Conservation (phyloP, 2,329 filamentous ascomycete species). For the Lachnellula hyalina region DNA sequence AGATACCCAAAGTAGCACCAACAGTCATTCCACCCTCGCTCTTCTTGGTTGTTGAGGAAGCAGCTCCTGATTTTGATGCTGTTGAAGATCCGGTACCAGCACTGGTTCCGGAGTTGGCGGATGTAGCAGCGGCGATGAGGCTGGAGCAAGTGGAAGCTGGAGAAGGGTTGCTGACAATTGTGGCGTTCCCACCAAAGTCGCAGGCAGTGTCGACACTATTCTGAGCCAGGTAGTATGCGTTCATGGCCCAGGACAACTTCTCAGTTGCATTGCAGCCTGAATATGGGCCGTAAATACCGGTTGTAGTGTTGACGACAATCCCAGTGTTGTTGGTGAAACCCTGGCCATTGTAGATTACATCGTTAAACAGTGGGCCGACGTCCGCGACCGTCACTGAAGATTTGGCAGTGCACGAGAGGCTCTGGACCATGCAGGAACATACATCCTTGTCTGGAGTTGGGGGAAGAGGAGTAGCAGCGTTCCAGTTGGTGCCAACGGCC, state of each 20-base stretch:
- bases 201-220: slow-evolving; percentile 50
- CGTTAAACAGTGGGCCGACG: slow-evolving; percentile 61
- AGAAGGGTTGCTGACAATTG: slow-evolving; percentile 41
- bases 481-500: slow-evolving; percentile 20
- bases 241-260: slow-evolving; percentile 69
- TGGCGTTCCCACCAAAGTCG: slow-evolving; percentile 63
- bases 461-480: slow-evolving; percentile 60
- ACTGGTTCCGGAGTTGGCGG: slow-evolving; percentile 3
- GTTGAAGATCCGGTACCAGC: not conserved
- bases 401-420: slow-evolving; percentile 63
- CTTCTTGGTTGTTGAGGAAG: slow-evolving; percentile 22
- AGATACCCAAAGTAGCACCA: slow-evolving; percentile 14
- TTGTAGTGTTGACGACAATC: slow-evolving; percentile 47
- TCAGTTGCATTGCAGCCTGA: slow-evolving; percentile 66
- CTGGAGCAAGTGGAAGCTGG: slow-evolving; percentile 19
- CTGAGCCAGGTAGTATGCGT: slow-evolving; percentile 46
- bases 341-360: slow-evolving; percentile 40
- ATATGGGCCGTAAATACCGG: slow-evolving; percentile 67
- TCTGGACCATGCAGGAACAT: slow-evolving; percentile 78
- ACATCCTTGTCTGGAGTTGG: slow-evolving; percentile 73
- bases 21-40: slow-evolving; percentile 17
- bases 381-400: slow-evolving; percentile 48
- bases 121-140: slow-evolving; percentile 17
- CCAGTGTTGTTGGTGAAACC: slow-evolving; percentile 30
- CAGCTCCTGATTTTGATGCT: not conserved